Percentiles rank a stretch among this genome's conserved stretches.
These are phyloP conservation scores for Neonectria sp. DNA, from an alignment of 2,329 filamentous ascomycete species.

Conservation along the genomic window DNA sequence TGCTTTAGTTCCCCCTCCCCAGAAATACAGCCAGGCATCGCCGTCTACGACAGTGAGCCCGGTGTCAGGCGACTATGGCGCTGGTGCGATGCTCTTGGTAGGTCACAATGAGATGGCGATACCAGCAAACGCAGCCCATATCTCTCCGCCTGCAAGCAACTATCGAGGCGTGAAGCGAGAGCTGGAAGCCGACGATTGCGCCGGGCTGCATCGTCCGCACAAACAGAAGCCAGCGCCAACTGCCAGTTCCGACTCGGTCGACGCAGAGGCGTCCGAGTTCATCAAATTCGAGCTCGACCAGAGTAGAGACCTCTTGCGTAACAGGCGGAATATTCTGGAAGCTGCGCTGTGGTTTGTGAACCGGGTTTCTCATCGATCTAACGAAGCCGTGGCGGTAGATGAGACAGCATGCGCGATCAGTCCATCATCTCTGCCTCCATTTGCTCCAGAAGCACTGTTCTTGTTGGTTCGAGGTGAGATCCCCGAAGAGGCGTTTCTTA, in stretches of 20 bases:
- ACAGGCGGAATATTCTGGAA: constrained; percentile 16
- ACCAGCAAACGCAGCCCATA: not conserved
- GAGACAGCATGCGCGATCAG: not conserved
- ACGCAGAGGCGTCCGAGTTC: constrained; percentile 18
- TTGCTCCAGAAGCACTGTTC: constrained; percentile 13
- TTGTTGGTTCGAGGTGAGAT: constrained; percentile 7
- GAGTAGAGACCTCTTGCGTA: constrained; percentile 3
- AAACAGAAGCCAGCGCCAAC: not conserved
- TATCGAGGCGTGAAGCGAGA: constrained; percentile 14
- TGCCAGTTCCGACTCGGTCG: constrained; percentile 6
- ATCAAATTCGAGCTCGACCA: constrained; percentile 16
- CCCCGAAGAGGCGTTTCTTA: not conserved
- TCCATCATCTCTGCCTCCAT: constrained; percentile 2
- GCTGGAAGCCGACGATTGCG: not conserved
- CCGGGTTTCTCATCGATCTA: constrained; percentile 11
- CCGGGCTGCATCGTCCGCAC: not conserved
- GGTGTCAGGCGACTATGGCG: not conserved
- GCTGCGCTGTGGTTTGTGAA: constrained; percentile 17
- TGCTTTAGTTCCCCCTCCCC: not conserved
- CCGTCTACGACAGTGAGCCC: not conserved
- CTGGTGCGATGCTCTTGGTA: not conserved
- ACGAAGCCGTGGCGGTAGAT: not conserved
- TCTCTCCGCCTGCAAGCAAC: not conserved
- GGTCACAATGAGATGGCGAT: not conserved
- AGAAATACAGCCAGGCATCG: not conserved